These are phyloP conservation scores for Acanthamoeba castellanii DNA, from an alignment of 208 protist genomes.

Conservation along the genomic window DNA sequence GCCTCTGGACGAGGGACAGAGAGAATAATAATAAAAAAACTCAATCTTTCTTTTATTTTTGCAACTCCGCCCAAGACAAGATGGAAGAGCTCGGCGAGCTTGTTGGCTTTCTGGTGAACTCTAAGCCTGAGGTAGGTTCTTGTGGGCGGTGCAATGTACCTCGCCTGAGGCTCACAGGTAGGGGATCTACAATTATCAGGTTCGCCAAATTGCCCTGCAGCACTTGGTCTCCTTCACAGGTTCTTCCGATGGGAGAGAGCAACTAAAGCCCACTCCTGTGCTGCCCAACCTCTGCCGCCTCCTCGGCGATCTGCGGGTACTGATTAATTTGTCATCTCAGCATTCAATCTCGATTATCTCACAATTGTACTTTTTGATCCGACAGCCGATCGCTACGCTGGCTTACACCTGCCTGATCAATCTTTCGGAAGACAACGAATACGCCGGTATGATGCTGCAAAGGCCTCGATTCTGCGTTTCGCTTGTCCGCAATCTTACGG, in stretches of 20 bases:
- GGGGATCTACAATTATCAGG: background rate
- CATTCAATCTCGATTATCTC: background rate
- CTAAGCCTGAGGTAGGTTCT: slow-evolving; percentile 66
- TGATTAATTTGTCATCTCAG: background rate
- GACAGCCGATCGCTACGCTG: slow-evolving; percentile 51
- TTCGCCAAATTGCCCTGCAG: slow-evolving; percentile 71
- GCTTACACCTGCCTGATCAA: slow-evolving; percentile 75
- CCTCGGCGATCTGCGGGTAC: slow-evolving; percentile 55
- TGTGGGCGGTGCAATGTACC: background rate
- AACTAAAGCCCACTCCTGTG: slow-evolving; percentile 12
- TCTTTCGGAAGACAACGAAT: slow-evolving; percentile 68
- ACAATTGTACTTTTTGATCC: background rate
- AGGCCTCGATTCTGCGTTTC: slow-evolving; percentile 22
- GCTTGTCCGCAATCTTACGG: slow-evolving; percentile 54
- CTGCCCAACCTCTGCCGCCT: slow-evolving; percentile 55
- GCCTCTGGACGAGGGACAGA: slow-evolving; percentile 55
- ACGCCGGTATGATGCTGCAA: background rate
- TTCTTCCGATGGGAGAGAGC: slow-evolving; percentile 26
- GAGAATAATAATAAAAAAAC: background rate
- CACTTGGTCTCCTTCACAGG: slow-evolving; percentile 49
- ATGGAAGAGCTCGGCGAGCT: slow-evolving; percentile 69
- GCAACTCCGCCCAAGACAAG: slow-evolving; percentile 8
- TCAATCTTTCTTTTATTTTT: background rate
- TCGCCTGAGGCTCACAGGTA: too few species aligned
- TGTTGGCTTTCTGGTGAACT: slow-evolving; percentile 64